Conservation (phyloP, 176 grass and related monocot species). For the Bothriochloa decipiens region DNA sequence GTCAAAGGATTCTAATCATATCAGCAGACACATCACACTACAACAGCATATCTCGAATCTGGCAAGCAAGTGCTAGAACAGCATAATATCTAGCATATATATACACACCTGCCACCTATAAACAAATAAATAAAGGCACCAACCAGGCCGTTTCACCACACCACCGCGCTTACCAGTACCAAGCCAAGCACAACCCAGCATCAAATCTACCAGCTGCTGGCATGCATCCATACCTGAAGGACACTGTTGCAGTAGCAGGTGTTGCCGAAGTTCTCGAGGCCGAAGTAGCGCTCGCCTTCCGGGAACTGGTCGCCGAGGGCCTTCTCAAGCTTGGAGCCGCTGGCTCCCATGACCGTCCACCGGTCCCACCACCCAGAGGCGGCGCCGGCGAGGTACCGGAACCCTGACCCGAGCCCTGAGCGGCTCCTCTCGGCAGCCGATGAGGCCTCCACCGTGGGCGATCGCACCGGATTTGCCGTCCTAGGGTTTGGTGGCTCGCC, state of each 20-base stretch:
- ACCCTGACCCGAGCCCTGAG: constrained; percentile 70
- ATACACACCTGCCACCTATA: not conserved
- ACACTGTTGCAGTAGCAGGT: constrained; percentile 99
- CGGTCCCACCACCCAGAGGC: constrained; percentile 92
- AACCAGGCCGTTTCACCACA: not conserved
- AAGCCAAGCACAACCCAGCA: not conserved
- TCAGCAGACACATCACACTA: not conserved
- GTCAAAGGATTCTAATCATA: not conserved
- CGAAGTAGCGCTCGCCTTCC: constrained; percentile 97
- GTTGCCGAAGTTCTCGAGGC: constrained; percentile 97
- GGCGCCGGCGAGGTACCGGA: constrained; percentile 78
- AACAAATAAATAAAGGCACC: not conserved
- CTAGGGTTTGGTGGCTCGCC: constrained; percentile 46
- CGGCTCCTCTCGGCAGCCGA: constrained; percentile 68
- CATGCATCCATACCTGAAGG: constrained; percentile 60
- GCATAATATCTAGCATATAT: constrained; percentile 7
- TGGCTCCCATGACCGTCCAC: constrained; percentile 95
- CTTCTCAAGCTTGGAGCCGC: constrained; percentile 99
- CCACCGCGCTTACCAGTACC: not conserved
- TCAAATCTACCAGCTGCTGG: constrained; percentile 33
- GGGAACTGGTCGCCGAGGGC: constrained; percentile 96
- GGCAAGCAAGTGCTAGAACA: not conserved
- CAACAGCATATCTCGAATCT: not conserved
- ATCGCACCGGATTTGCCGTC: constrained; percentile 53
- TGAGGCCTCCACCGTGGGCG: constrained; percentile 71